Conservation (phyloP, 2,329 filamentous ascomycete species). For the Dothistroma septosporum region DNA sequence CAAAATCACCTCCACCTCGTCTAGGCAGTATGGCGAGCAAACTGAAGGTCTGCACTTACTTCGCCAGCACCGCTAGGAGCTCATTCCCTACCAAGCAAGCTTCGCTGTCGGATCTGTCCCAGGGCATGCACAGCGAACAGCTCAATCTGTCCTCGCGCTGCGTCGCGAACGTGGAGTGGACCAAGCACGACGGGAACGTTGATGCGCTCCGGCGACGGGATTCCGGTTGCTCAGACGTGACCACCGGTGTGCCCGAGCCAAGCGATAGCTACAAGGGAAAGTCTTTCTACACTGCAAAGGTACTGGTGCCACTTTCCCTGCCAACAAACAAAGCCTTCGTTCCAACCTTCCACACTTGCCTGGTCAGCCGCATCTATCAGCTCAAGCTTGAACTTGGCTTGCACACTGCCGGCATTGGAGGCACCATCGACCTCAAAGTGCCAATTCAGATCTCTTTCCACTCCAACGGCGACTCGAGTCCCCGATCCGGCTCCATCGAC, state of each 20-base stretch:
- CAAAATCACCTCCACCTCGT: slow-evolving; percentile 48
- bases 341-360: slow-evolving; percentile 67
- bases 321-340: slow-evolving; percentile 58
- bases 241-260: slow-evolving; percentile 32
- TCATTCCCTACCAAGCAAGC: slow-evolving; percentile 46
- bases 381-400: slow-evolving; percentile 57
- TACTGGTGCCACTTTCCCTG: slow-evolving; percentile 61
- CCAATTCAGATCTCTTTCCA: slow-evolving; percentile 43
- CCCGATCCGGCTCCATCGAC: slow-evolving; percentile 15
- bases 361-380: slow-evolving; percentile 60
- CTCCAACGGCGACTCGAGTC: slow-evolving; percentile 12
- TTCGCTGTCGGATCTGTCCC: slow-evolving; percentile 44
- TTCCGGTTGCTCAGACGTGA: slow-evolving; percentile 35
- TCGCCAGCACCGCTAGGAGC: slow-evolving; percentile 49
- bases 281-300: slow-evolving; percentile 57
- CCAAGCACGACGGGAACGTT: slow-evolving; percentile 31
- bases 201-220: slow-evolving; percentile 36
- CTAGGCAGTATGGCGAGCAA: slow-evolving; percentile 52
- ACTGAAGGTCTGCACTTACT: slow-evolving; percentile 57
- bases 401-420: slow-evolving; percentile 46
- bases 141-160: slow-evolving; percentile 53
- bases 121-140: slow-evolving; percentile 52
- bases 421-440: slow-evolving; percentile 41
- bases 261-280: slow-evolving; percentile 43
- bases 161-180: slow-evolving; percentile 56